Evolutionary conservation across 306 rosid species (phyloP), one percentile per base, ranked within the genome.

Genomic region (Cucurbita moschata): DNA sequence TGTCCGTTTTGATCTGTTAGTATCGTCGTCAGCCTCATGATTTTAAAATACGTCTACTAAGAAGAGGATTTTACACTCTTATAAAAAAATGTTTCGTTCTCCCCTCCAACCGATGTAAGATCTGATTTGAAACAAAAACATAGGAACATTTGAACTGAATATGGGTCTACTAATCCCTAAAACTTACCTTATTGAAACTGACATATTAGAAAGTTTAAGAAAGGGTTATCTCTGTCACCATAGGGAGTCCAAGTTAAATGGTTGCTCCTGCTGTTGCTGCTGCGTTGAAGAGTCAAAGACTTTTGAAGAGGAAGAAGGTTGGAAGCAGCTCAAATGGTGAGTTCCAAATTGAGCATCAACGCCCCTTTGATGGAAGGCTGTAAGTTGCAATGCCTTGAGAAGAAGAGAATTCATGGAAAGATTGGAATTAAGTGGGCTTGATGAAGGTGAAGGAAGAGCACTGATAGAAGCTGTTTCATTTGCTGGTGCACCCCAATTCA

Each of bases 191-290:
- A 66, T 66, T 66, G 46, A 64, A 42, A 64, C 49, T 64, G 35
- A 42, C 51, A 64, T 6, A 64, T 64, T 37, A 64, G 35, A 40
- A 40, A 64, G 71, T 64, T 64, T 3, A 50, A 69, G 74, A 49
- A 69, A 51, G 58, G 74, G 74, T 69, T 49, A 69, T 39, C 15
- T 26, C 6, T 72, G 67, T 93, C 88, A 91, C 97, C 97, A 91
- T 39, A 87, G 68, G 86, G 97, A 91, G 92, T 94, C 97, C 95
- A 86, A 79, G 78, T 87, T 85, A 85, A 94, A 91, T 83, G 97
- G 95, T 83, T 86, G 97, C 92, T 86, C 92, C 81, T 73, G 87
- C 9, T 78, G 72, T 19, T 82, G 87, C 8, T 80, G 82, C 8
- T 77, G 73, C 9, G 70, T 75, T 9, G 76, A 76, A 8, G 80